Percentiles rank a stretch among this genome's conserved stretches.
phyloP scores from a whole-genome alignment of 2,329 filamentous ascomycete species.

The Reticulascus tulasneorum region DNA sequence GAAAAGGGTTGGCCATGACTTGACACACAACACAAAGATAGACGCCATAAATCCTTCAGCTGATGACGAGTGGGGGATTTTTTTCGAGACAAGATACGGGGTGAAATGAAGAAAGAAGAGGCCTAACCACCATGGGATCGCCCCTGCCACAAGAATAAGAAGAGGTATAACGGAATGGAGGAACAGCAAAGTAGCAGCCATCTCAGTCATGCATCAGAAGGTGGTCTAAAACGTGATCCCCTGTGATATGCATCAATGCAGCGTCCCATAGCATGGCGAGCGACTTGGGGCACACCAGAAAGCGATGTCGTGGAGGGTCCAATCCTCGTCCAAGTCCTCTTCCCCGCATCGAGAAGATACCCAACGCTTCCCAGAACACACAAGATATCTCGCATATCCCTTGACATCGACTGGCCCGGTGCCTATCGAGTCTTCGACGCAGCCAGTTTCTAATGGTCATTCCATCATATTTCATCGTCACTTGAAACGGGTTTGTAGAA shows the following conservation, averaged over 20 bases:
- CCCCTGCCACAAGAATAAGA: constrained; percentile 1
- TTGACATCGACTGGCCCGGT: constrained; percentile 19
- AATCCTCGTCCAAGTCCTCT: constrained; percentile 2
- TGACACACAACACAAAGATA: constrained; percentile 1
- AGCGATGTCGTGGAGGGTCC: constrained; percentile 3
- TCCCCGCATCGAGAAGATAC: not conserved
- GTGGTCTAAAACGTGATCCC: constrained; percentile 42
- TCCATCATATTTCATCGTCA: constrained; percentile 17
- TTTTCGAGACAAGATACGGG: constrained; percentile 8
- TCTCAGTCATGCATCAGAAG: constrained; percentile 48
- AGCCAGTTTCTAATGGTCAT: constrained; percentile 14
- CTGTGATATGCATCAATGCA: constrained; percentile 31
- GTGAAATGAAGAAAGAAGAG: constrained; percentile 11
- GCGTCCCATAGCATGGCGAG: constrained; percentile 15
- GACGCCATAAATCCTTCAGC: constrained; percentile 8
- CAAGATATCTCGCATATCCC: constrained; percentile 7
- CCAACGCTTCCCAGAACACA: constrained; percentile 1
- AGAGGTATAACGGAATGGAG: constrained; percentile 12
- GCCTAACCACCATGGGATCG: constrained; percentile 8
- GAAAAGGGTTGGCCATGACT: constrained; percentile 1
- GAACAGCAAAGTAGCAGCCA: constrained; percentile 39
- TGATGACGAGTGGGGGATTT: constrained; percentile 5
- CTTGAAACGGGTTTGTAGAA: constrained; percentile 5
- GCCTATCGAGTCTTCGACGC: constrained; percentile 15
- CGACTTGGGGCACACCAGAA: constrained; percentile 4